Conservation (phyloP, 164 flowering plant species). For the Tetrastigma voinierianum region DNA sequence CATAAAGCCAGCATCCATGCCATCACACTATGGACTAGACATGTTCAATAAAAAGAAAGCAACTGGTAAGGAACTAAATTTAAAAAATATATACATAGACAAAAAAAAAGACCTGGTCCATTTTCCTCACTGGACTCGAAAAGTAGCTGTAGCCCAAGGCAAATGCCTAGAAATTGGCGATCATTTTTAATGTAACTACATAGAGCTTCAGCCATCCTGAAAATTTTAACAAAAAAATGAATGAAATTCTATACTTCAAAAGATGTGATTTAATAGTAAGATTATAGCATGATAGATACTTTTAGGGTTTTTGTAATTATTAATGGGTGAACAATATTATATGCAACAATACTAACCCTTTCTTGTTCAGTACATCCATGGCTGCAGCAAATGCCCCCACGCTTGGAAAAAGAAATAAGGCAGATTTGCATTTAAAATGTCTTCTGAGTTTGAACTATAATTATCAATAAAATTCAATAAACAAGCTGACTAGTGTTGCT, state of each 20-base stretch:
- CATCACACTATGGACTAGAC: neutral
- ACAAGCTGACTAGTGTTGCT: no score
- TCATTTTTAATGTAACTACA: slow-evolving; percentile 73
- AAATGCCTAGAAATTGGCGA: slow-evolving; percentile 94
- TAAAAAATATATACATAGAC: neutral
- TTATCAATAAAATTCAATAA: neutral
- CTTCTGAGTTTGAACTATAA: slow-evolving; percentile 76
- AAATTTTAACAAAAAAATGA: slow-evolving; percentile 2
- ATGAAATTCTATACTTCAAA: no score
- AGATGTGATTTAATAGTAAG: neutral
- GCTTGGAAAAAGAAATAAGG: slow-evolving; percentile 94
- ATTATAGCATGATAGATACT: no score
- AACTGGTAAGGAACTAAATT: neutral
- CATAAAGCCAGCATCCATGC: no score
- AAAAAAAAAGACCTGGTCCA: slow-evolving; percentile 66
- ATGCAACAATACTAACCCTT: slow-evolving; percentile 42
- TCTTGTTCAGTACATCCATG: slow-evolving; percentile 74
- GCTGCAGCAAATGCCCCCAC: slow-evolving; percentile 98
- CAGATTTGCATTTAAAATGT: slow-evolving; percentile 79
- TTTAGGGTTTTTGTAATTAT: no score
- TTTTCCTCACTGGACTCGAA: slow-evolving; percentile 97
- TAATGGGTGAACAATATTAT: no score
- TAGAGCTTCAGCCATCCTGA: slow-evolving; percentile 91
- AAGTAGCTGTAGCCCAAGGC: slow-evolving; percentile 94
- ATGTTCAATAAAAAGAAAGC: neutral